Conservation (phyloP, 768 basidiomycete genomes). For the Ramaria sp. region DNA sequence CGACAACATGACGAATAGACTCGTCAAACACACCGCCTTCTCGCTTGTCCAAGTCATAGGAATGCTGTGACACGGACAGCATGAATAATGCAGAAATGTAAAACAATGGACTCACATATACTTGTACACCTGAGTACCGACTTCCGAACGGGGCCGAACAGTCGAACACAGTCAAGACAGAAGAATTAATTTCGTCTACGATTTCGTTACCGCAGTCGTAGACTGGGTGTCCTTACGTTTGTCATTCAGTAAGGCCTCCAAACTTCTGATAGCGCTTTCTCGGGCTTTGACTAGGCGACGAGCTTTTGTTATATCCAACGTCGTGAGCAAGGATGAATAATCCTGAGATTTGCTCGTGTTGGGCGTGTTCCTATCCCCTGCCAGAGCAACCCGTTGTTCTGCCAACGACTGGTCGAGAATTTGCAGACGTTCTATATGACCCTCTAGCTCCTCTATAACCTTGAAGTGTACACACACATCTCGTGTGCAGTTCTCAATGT, state of each 20-base stretch:
- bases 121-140: too few relatives aligned
- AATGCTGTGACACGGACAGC: too few relatives aligned
- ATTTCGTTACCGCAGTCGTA: neutral
- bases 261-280: constrained; percentile 54
- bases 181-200: neutral
- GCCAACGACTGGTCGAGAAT: constrained; percentile 53
- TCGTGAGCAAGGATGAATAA: constrained; percentile 33
- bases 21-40: too few relatives aligned
- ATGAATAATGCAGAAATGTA: too few relatives aligned
- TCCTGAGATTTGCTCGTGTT: constrained; percentile 20
- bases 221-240: constrained; percentile 11
- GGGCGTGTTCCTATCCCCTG: constrained; percentile 9
- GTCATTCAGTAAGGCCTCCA: constrained; percentile 43
- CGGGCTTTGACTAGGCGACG: constrained; percentile 59
- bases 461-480: constrained; percentile 68
- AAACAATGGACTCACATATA: too few relatives aligned
- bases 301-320: constrained; percentile 47
- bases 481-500: constrained; percentile 64
- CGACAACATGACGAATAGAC: too few relatives aligned
- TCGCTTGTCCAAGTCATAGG: too few relatives aligned
- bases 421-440: constrained; percentile 42
- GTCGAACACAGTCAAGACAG: too few relatives aligned
- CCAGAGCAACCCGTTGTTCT: constrained; percentile 42
- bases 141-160: too few relatives aligned
- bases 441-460: constrained; percentile 56